phyloP scores from a whole-genome alignment of 768 basidiomycete species.

The Ramaria sp. region DNA sequence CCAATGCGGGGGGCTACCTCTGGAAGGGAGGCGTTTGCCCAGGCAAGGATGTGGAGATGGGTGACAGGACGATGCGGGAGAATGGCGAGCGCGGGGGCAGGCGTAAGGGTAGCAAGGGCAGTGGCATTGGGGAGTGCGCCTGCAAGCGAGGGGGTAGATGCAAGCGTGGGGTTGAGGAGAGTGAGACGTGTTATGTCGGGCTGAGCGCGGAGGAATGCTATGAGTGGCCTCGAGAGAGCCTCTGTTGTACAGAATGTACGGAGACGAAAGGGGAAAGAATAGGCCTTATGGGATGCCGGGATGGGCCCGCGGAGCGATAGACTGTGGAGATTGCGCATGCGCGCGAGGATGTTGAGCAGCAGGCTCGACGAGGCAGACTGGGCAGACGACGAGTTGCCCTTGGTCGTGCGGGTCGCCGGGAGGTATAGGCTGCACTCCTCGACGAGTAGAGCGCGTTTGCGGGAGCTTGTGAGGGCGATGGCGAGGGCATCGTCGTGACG shows the following conservation, averaged over 20 bases:
- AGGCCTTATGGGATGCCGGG: background rate
- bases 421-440: constrained; percentile 3
- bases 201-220: constrained; percentile 3
- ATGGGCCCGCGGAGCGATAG: constrained; percentile 3
- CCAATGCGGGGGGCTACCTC: background rate
- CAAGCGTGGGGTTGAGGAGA: background rate
- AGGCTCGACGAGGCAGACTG: background rate
- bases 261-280: constrained; percentile 2
- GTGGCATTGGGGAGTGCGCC: background rate
- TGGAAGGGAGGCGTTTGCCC: background rate
- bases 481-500: constrained; percentile 2
- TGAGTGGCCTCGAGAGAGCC: background rate
- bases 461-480: background rate
- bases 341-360: background rate
- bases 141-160: background rate
- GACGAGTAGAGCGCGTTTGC: background rate
- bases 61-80: constrained; percentile 1
- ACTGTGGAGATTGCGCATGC: constrained; percentile 1
- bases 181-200: constrained; percentile 4
- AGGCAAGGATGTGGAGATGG: constrained; percentile 8
- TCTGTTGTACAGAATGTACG: constrained; percentile 5
- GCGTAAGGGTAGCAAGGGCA: constrained; percentile 4
- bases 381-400: background rate
- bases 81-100: constrained; percentile 2
- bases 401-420: background rate